Evolutionary conservation across 169 alveolate genomes (phyloP).

Genomic region (Eimeria nieschulzi): DNA sequence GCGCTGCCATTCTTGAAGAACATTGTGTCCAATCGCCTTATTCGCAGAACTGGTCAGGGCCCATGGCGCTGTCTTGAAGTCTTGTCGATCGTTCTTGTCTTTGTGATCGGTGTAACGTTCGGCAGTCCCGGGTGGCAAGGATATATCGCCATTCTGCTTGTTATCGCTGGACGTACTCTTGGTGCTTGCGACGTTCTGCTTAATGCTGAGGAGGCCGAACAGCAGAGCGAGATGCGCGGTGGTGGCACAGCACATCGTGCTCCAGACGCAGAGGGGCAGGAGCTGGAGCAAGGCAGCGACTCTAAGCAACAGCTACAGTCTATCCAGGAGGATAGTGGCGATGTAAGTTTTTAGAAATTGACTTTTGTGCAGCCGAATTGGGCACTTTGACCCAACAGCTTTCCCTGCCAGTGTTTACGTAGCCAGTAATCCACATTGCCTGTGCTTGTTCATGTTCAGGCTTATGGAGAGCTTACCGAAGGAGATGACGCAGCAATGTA

Average conservation of each 20-base stretch:
- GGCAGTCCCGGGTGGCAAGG: constrained; percentile 84
- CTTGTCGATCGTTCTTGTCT: constrained; percentile 89
- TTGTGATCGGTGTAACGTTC: constrained; percentile 88
- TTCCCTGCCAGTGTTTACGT: no score
- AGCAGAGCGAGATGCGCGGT: constrained; percentile 53
- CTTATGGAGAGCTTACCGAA: constrained; percentile 63
- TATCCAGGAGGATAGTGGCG: constrained; percentile 72
- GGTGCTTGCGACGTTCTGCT: constrained; percentile 86
- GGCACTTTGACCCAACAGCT: no score
- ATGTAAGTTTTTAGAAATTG: constrained; percentile 39
- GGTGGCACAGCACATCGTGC: constrained; percentile 33
- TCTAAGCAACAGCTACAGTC: constrained; percentile 73
- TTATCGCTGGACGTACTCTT: constrained; percentile 85
- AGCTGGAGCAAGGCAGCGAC: constrained; percentile 69
- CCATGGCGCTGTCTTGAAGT: constrained; percentile 94
- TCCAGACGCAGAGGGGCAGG: constrained; percentile 53
- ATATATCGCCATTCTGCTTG: constrained; percentile 81
- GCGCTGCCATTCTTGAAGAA: constrained; percentile 92
- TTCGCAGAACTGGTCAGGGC: constrained; percentile 94
- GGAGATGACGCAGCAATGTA: constrained; percentile 50
- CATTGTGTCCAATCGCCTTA: constrained; percentile 91
- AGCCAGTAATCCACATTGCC: neutral
- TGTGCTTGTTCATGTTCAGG: neutral
- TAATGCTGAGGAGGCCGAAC: constrained; percentile 82
- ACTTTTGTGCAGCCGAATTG: no score